Evolutionary conservation across 371 early-diverging fungal species (phyloP).

Genomic region (Zancudomyces culisetae): DNA sequence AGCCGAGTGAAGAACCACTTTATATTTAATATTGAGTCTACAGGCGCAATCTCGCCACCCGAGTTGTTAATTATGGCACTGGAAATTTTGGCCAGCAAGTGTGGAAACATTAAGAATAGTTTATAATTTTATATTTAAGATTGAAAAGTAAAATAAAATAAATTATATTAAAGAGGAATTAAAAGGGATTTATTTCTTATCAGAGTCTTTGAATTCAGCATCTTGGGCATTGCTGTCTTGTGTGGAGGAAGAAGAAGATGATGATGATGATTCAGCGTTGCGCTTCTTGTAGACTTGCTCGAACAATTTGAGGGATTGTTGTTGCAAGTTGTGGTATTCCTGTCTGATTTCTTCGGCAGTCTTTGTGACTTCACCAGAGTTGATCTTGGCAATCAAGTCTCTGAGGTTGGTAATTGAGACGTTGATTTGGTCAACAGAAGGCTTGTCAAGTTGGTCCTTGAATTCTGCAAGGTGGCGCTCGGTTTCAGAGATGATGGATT

Average conservation of each 20-base stretch:
- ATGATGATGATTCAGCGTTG: conserved; percentile 13
- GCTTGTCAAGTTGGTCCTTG: conserved; percentile 75
- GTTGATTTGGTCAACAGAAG: conserved; percentile 62
- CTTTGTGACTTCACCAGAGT: conserved; percentile 31
- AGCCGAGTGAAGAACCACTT: conserved; percentile 88
- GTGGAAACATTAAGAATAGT: conserved; percentile 12
- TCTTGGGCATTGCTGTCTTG: conserved; percentile 15
- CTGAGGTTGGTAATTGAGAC: conserved; percentile 53
- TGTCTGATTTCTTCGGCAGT: conserved; percentile 41
- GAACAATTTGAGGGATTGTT: conserved; percentile 77
- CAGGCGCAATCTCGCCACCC: conserved; percentile 63
- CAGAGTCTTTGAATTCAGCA: conserved; percentile 26
- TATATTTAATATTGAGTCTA: conserved; percentile 85
- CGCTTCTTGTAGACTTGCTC: conserved; percentile 89
- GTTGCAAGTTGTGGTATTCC: conserved; percentile 56
- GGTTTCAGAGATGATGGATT: conserved; percentile 72
- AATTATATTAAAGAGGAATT: neutral
- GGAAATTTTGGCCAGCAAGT: conserved; percentile 60
- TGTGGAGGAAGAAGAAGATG: conserved; percentile 9
- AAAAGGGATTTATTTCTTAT: conserved; percentile 16
- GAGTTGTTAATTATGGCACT: conserved; percentile 56
- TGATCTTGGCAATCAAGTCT: conserved; percentile 38
- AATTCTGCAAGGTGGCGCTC: conserved; percentile 87
- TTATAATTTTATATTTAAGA: neutral
- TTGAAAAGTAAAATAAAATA: neutral